Evolutionary conservation across 2,329 filamentous ascomycete genomes (phyloP).

Genomic region (Alternaria ventricosa): DNA sequence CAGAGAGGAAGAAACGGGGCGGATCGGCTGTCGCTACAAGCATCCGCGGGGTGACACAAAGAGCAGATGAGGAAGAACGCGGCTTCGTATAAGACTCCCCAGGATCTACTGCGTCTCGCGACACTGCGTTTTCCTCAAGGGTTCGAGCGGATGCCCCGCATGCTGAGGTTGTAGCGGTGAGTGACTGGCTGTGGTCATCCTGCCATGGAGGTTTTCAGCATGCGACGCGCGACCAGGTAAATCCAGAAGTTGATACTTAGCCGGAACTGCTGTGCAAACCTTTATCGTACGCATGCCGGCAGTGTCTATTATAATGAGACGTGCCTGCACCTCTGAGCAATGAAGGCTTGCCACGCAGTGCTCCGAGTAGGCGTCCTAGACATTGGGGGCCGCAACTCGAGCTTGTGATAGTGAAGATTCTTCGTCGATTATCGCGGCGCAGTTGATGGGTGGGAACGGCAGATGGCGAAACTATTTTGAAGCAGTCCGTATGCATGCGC

Average conservation of each 20-base stretch:
- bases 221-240: constrained; percentile 1
- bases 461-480: not conserved
- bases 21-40: constrained; percentile 6
- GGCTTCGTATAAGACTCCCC: constrained; percentile 20
- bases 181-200: constrained; percentile 6
- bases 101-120: constrained; percentile 5
- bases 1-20: constrained; percentile 19
- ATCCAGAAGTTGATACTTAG: constrained; percentile 3
- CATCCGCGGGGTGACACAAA: constrained; percentile 26
- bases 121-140: constrained; percentile 1
- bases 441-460: not conserved
- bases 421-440: constrained; percentile 8
- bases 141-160: constrained; percentile 1
- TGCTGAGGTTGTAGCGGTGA: constrained; percentile 6
- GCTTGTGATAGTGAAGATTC: not conserved
- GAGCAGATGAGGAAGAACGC: constrained; percentile 6
- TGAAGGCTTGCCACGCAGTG: constrained; percentile 8
- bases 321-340: constrained; percentile 12
- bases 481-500: not conserved
- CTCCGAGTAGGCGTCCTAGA: not conserved
- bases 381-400: constrained; percentile 4
- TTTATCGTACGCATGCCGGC: not conserved
- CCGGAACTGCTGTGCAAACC: constrained; percentile 5
- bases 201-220: not conserved
- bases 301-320: not conserved